A percentile compares a stretch with the other conserved stretches of the same genome.
phyloP scores from a whole-genome alignment of 2,329 filamentous ascomycete genomes.

The Colletotrichum orbiculare region DNA sequence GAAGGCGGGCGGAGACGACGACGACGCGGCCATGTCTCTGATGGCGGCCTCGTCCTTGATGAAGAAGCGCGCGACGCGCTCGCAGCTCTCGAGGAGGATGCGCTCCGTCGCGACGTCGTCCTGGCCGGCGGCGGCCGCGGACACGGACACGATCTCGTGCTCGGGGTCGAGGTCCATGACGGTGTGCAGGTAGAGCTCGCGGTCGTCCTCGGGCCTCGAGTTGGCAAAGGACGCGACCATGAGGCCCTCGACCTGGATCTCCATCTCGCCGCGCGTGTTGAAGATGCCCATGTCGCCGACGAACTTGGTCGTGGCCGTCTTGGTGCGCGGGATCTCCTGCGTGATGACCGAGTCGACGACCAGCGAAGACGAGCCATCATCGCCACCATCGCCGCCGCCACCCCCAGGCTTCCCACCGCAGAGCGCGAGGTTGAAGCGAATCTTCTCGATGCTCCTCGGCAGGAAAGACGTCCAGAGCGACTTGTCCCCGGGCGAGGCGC shows the following conservation, averaged over 20 bases:
- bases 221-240: conserved; percentile 46
- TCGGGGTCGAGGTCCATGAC: conserved; percentile 53
- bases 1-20: neutral
- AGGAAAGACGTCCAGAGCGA: conserved; percentile 46
- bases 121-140: neutral
- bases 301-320: conserved; percentile 43
- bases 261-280: conserved; percentile 45
- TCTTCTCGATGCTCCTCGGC: conserved; percentile 42
- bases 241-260: conserved; percentile 48
- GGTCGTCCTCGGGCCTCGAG: conserved; percentile 44
- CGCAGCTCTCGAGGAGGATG: conserved; percentile 49
- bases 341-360: conserved; percentile 48
- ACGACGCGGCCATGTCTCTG: conserved; percentile 22
- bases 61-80: conserved; percentile 49
- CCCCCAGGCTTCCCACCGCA: conserved; percentile 22
- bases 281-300: conserved; percentile 50
- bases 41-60: conserved; percentile 30
- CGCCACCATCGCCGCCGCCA: conserved; percentile 12
- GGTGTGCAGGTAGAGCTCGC: conserved; percentile 50
- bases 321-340: conserved; percentile 39
- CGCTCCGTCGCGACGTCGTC: conserved; percentile 30
- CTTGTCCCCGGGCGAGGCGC: conserved; percentile 47
- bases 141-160: conserved; percentile 46
- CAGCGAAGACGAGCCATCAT: conserved; percentile 34
- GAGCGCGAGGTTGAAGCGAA: conserved; percentile 35